Percentiles rank a stretch among this genome's conserved stretches.
phyloP scores from a whole-genome alignment of 768 basidiomycete genomes.

The Serendipita indica region DNA sequence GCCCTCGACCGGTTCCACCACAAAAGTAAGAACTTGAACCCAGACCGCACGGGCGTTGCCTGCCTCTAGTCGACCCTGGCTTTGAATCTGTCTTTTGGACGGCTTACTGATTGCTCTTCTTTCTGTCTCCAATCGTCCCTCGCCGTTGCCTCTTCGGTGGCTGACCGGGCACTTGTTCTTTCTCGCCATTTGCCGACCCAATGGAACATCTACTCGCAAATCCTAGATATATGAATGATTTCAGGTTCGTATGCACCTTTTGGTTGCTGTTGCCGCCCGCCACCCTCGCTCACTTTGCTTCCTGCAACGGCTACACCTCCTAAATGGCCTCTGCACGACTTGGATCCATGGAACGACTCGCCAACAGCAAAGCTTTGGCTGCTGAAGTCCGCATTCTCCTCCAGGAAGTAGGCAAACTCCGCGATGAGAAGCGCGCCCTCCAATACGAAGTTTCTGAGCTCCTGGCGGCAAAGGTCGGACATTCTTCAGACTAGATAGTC shows the following conservation, averaged over 20 bases:
- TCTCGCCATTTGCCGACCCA: background rate
- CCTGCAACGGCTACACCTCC: background rate
- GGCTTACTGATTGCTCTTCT: too few relatives aligned
- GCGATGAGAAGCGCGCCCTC: constrained; percentile 41
- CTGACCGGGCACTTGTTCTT: background rate
- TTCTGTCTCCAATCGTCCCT: background rate
- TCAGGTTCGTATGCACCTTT: background rate
- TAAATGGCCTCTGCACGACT: too few relatives aligned
- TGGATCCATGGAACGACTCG: constrained; percentile 4
- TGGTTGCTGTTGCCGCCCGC: background rate
- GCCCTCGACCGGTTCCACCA: background rate
- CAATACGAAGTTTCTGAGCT: constrained; percentile 23
- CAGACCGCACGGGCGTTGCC: too few relatives aligned
- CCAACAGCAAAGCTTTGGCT: constrained; percentile 41
- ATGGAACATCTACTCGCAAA: constrained; percentile 8
- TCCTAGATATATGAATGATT: constrained; percentile 10
- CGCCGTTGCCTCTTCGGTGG: background rate
- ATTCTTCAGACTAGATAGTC: background rate
- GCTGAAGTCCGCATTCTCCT: constrained; percentile 46
- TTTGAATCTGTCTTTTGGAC: too few relatives aligned
- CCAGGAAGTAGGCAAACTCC: constrained; percentile 43
- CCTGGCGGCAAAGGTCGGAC: constrained; percentile 22
- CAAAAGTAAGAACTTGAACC: constrained; percentile 6
- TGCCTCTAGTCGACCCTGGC: too few relatives aligned
- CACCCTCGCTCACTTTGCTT: background rate